Evolutionary conservation across 2,329 filamentous ascomycete genomes (phyloP), one percentile per base, ranked within the genome.

Genomic region (Colletotrichum tabaci): DNA sequence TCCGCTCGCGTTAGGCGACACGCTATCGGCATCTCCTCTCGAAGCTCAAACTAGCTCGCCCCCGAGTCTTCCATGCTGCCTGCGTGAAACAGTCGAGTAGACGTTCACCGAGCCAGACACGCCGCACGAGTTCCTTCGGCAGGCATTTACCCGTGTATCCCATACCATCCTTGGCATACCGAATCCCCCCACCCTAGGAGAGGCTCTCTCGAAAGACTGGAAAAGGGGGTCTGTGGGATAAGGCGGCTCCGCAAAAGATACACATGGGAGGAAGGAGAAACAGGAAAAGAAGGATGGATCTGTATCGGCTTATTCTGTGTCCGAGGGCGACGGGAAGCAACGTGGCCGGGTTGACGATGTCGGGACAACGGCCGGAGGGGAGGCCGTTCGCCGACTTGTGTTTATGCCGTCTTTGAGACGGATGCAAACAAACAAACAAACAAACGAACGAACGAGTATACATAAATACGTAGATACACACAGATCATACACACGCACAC

Each of bases 371-470:
- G 60, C 13, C 16, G 6, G 35, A 7, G 12, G 16, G 16, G 47
- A 40, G 63, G 30, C 55, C 53, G 63, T 70, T 65, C 23, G 30
- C 47, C 35, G 44, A 47, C 35, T 38, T 23, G 7, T 46, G 46
- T 61, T 53, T 67, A 50, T 67, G 44, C 47, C 53, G n/a, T 62
- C 30, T 12, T 49, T 61, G 35, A 46, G 46, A 61, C n/a, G 60
- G 49, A 44, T 40, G 21, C 46, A 50, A 58, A 38, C 42, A 71
- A 70, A 68, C 50, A 68, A 44, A 23, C 42, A 71, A 70, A 68
- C 50, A 64, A 57, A 63, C 30, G 30, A 49, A 35, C 46, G 46
- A 58, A 26, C 7, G 7, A 9, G 9, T 1, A 30, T 30, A 30
- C 30, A 42, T 9, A 65, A 60, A 56, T 35, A 71, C 50, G 63